Base-by-base conservation (phyloP, 2,329 filamentous ascomycete species). In the Aureobasidium sp. region DNA sequence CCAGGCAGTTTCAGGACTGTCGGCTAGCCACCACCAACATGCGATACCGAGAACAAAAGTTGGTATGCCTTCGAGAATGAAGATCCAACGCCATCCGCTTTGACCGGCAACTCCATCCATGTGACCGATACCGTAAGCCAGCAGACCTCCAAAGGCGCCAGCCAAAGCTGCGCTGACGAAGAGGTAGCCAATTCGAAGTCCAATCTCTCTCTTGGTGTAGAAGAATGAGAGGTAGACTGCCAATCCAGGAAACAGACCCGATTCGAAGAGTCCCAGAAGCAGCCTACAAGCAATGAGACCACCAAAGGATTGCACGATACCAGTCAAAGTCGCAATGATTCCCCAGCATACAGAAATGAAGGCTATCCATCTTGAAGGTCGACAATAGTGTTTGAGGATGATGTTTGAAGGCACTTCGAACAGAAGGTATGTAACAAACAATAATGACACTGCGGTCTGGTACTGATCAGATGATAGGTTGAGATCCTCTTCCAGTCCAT, bases 151-250 rank as follows among this genome's bases (percentile, higher is more conserved):
- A 19, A 85, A 81, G 0, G 86, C 88, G 2, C 89, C 89, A 0
- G 88, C 87, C 2, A 90, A 77, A 1, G 89, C 88, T 1, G 88
- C 82, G 47, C 80, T 83, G 56, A 88, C 85, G 69, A 91, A 90
- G 0, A 91, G 79, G 67, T 89, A 90, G 1, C 86, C 87, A 3
- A 90, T 85, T 2, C 89, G 83, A 45, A 90, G 74, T 5, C 87
- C 88, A 1, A 91, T 80, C 72, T 91, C 88, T 31, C 81, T 87
- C 69, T 87, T 88, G 49, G 84, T 88, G 75, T 91, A 91, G 77
- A 90, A 91, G 66, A 90, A 82, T 0, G 88, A 90, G 22, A 91
- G 78, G 66, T 90, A 0, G 19, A 87, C 74, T 5, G 82, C 85
- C 66, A 88, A 74, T 0, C 87, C 87, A 0, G 88, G 87, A 66